Evolutionary conservation across 2,329 filamentous ascomycete genomes (phyloP), one percentile per base, ranked within the genome.

Genomic region (Aspergillus sp.): DNA sequence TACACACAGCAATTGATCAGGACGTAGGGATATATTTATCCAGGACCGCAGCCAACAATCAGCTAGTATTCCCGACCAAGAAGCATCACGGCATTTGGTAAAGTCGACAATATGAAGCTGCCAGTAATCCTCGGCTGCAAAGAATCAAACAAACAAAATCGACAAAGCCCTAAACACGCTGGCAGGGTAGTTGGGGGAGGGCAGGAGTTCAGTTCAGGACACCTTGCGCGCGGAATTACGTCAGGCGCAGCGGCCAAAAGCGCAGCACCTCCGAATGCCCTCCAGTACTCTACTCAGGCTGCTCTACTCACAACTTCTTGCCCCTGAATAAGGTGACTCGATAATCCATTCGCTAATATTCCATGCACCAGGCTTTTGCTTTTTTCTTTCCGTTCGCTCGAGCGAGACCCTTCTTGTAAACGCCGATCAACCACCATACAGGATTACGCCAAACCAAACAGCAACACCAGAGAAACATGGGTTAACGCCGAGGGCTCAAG

Each of bases 141-240:
- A n/a, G n/a, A n/a, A n/a, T n/a, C n/a, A n/a, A n/a, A n/a, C n/a
- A n/a, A n/a, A n/a, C n/a, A n/a, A n/a, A n/a, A n/a, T n/a, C n/a
- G n/a, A n/a, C n/a, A n/a, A n/a, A n/a, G n/a, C n/a, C n/a, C n/a
- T n/a, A n/a, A n/a, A n/a, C n/a, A n/a, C n/a, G n/a, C n/a, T n/a
- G n/a, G n/a, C n/a, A n/a, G n/a, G n/a, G n/a, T n/a, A n/a, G n/a
- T n/a, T n/a, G n/a, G n/a, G n/a, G n/a, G n/a, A n/a, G n/a, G n/a
- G n/a, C n/a, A n/a, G n/a, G n/a, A n/a, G n/a, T n/a, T n/a, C n/a
- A n/a, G n/a, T 45, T 53, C 38, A 47, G 53, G 53, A 52, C 53
- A 57, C 54, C 44, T 57, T 39, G 43, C 44, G 37, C 37, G 34
- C 48, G 48, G 47, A n/a, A 38, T 43, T 55, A 50, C 50, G 53